A percentile compares a stretch with the other conserved stretches of the same genome.
Conservation (phyloP, 1,139 yeast species). For the Yamadazyma songkhlaensis region DNA sequence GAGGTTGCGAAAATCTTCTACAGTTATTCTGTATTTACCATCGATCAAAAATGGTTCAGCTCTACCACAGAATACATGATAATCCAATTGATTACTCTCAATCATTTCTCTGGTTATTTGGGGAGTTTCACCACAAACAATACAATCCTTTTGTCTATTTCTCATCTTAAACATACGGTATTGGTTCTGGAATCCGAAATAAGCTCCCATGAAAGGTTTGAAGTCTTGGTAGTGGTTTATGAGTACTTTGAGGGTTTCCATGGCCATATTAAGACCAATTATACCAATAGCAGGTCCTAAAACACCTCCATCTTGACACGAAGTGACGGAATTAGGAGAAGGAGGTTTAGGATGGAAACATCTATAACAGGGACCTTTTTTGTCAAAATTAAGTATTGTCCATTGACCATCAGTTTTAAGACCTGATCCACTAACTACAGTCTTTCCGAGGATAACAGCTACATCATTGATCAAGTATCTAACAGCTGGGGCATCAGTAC, state of each 20-base stretch:
- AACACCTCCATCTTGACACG: constrained; percentile 95
- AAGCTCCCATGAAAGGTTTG: constrained; percentile 67
- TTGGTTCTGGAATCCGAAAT: constrained; percentile 74
- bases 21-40: constrained; percentile 44
- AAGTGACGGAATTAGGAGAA: constrained; percentile 72
- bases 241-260: constrained; percentile 77
- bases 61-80: constrained; percentile 72
- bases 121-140: constrained; percentile 58
- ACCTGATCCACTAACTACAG: constrained; percentile 91
- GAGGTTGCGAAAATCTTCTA: constrained; percentile 33
- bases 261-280: constrained; percentile 85
- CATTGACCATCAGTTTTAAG: constrained; percentile 90
- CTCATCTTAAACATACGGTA: constrained; percentile 81
- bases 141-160: constrained; percentile 57
- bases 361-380: constrained; percentile 86
- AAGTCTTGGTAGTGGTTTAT: constrained; percentile 57
- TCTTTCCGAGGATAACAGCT: constrained; percentile 63
- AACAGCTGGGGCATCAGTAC: constrained; percentile 91
- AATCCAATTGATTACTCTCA: constrained; percentile 50
- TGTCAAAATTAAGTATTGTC: constrained; percentile 65
- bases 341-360: constrained; percentile 94
- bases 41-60: constrained; percentile 42
- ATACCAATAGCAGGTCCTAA: constrained; percentile 94
- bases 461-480: constrained; percentile 87
- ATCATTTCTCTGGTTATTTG: constrained; percentile 47